Evolutionary conservation across 1,284 basidiomycete genomes (phyloP).

Genomic region (Cryptococcus neoformans): DNA sequence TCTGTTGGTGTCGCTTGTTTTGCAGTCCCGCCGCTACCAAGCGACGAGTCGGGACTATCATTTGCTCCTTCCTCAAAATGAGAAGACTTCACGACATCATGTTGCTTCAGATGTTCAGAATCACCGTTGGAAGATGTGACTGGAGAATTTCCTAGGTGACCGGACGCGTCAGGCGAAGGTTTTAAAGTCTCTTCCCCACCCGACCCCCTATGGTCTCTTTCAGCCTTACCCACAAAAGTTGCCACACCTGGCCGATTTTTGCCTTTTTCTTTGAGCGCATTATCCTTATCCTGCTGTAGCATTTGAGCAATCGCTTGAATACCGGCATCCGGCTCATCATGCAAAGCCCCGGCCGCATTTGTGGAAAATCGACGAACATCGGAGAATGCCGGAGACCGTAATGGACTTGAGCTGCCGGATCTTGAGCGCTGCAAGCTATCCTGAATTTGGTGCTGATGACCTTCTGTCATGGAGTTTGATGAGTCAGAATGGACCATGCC

Average conservation of each 20-base stretch:
- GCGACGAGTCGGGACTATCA: background rate
- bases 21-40: slow-evolving; percentile 9
- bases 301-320: slow-evolving; percentile 25
- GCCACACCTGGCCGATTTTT: slow-evolving; percentile 1
- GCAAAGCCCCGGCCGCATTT: background rate
- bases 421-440: background rate
- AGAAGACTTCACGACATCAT: background rate
- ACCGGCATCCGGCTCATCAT: slow-evolving; percentile 9
- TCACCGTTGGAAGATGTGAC: background rate
- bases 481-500: slow-evolving; percentile 17
- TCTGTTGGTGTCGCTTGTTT: background rate
- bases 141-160: background rate
- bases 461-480: too few species aligned
- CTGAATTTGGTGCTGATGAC: too few species aligned
- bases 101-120: background rate
- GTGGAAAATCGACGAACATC: background rate
- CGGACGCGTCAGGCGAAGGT: background rate
- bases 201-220: background rate
- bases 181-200: background rate
- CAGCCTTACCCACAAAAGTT: slow-evolving; percentile 4
- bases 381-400: background rate
- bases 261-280: background rate
- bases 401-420: background rate
- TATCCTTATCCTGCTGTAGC: slow-evolving; percentile 11
- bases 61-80: background rate